These are phyloP conservation scores for Crithidia bombi DNA, from an alignment of 208 protist species.

Conservation along the genomic window DNA sequence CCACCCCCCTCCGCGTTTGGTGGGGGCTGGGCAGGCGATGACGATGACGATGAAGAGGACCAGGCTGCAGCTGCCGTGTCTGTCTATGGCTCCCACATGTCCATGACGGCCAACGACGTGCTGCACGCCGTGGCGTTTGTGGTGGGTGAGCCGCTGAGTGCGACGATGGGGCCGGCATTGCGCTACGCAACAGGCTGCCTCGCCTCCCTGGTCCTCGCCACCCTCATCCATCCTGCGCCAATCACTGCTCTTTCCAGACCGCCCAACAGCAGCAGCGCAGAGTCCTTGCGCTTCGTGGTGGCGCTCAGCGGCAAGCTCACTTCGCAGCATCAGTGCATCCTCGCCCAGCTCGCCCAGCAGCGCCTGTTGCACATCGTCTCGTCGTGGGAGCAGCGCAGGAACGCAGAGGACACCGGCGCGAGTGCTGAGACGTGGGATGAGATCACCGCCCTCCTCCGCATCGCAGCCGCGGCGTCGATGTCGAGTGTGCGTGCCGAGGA, in stretches of 20 bases:
- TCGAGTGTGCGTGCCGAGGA: constrained; percentile 4
- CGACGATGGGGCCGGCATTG: constrained; percentile 53
- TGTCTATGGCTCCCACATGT: constrained; percentile 28
- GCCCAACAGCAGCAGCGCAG: background rate
- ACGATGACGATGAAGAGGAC: constrained; percentile 16
- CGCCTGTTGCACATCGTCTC: constrained; percentile 13
- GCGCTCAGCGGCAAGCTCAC: constrained; percentile 21
- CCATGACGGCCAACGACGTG: constrained; percentile 37
- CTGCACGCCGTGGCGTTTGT: constrained; percentile 39
- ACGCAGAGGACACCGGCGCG: background rate
- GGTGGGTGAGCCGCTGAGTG: constrained; percentile 18
- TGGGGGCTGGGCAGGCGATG: constrained; percentile 8
- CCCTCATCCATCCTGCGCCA: constrained; percentile 18
- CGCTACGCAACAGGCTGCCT: constrained; percentile 71
- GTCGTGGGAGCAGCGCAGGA: background rate
- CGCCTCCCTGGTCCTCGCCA: constrained; percentile 48
- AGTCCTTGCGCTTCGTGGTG: constrained; percentile 12
- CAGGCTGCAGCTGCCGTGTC: constrained; percentile 6
- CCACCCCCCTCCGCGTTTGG: constrained; percentile 36
- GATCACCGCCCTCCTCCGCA: constrained; percentile 10
- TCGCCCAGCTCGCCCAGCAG: constrained; percentile 35
- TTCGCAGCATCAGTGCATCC: constrained; percentile 27
- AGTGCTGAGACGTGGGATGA: background rate
- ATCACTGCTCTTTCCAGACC: too few species aligned
- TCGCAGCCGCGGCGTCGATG: constrained; percentile 17